Base-by-base conservation (phyloP, 495 filamentous ascomycete genomes). In the Endocarpon pusillum region DNA sequence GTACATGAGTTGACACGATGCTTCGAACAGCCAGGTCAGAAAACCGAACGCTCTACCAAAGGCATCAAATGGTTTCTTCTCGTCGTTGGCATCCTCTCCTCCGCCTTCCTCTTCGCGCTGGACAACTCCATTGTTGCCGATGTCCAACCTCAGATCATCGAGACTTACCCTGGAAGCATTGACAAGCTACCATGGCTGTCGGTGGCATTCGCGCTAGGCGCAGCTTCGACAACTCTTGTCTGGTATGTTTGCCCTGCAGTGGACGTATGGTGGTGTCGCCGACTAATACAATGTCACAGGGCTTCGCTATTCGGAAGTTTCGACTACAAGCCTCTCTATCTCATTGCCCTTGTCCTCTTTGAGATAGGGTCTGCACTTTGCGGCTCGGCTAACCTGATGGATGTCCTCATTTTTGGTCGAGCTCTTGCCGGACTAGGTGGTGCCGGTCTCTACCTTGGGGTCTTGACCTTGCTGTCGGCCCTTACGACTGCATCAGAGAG, bases 111-210 rank as follows among this genome's bases (percentile, higher is more conserved):
- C 0, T 74, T 64, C 34, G 58, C 63, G 10, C 54, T 76, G 7
- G 73, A 77, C 39, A 69, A 67, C 21, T 77, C 71, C 30, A 69
- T 77, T 17, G 69, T 69, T 3, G 73, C 73, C 16, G 61, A 71
- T 38, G 51, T 77, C 8, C 71, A 73, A 44, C 59, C 61, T 4
- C 49, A 52, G 2, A 62, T 76, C 12, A 46, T 75, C 29, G 51
- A 55, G 18, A 24, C 37, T 0, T 68, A 77, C 21, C 55, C 59
- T 7, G 45, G 60, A 15, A 14, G 7, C 5, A 52, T 70, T 12
- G 52, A 58, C 3, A 67, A 71, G 38, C 46, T 78, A 5, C 40
- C 62, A 21, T 78, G 73, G 73, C 44, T 75, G 17, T 54, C 57
- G 1, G 55, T 68, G 3, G 59, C 65, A 4, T 75, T 75, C 40